Percentiles rank a stretch among this genome's conserved stretches.
phyloP scores from a whole-genome alignment of 2,329 filamentous ascomycete genomes.

The Chaetomium olivaceum region DNA sequence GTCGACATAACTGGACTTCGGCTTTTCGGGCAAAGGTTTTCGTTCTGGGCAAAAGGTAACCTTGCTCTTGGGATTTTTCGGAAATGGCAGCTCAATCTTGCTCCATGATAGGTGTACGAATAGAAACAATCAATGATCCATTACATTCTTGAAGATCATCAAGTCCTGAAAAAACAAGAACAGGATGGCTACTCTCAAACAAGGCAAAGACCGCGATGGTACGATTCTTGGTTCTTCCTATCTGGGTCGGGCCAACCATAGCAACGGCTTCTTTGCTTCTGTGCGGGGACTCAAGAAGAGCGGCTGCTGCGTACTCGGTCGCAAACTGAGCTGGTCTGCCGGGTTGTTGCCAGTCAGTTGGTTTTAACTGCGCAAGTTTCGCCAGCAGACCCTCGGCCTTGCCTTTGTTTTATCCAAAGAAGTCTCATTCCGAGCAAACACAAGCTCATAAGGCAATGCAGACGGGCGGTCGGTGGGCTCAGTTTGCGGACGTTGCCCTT shows the following conservation, averaged over 20 bases:
- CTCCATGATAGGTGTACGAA: slow-evolving; percentile 20
- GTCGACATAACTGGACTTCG: slow-evolving; percentile 15
- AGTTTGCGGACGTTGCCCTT: neutral
- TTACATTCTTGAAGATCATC: neutral
- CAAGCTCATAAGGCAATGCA: neutral
- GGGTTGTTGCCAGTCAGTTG: neutral
- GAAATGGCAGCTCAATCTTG: neutral
- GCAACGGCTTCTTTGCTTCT: neutral
- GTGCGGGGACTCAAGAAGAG: too few relatives aligned
- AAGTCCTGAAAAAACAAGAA: neutral
- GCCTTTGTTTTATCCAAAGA: neutral
- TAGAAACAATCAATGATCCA: slow-evolving; percentile 13
- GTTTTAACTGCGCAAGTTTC: neutral
- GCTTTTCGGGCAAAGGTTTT: slow-evolving; percentile 13
- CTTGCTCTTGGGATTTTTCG: slow-evolving; percentile 16
- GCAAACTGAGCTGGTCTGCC: neutral
- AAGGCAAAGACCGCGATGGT: neutral
- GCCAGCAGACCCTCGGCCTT: neutral
- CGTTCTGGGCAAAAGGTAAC: slow-evolving; percentile 27
- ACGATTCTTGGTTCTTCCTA: neutral
- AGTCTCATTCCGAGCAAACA: neutral
- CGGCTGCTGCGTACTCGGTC: too few relatives aligned
- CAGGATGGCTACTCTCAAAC: neutral
- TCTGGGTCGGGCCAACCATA: neutral
- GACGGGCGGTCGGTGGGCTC: neutral